Evolutionary conservation across 2,329 filamentous ascomycete genomes (phyloP), one percentile per base, ranked within the genome.

Genomic region (Aspergillus oerlinghausenensis): DNA sequence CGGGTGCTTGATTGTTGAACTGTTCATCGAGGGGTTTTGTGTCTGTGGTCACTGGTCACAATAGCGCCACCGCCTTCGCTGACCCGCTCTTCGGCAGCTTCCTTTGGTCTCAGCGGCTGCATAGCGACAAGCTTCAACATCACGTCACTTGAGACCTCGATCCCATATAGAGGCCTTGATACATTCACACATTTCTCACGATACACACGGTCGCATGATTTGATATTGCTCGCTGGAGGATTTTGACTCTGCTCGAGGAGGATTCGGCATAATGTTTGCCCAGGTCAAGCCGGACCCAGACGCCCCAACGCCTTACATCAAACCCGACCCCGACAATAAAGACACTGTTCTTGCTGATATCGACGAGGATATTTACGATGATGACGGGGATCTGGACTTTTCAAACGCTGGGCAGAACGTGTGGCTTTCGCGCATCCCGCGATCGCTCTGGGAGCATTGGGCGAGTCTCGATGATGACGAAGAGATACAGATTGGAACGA

Each of bases 361-460:
- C 5, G 73, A 75, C 1, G 87, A 90, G 49, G 88, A 90, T 62
- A 78, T 89, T 56, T 89, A 89, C 67, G 85, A 88, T 69, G 85
- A 88, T 65, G 81, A 83, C 2, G 84, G 84, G 47, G 85, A 88
- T 60, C 70, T 88, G 19, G 84, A 87, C 55, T 87, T 88, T 67
- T 64, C 75, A 7, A 70, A 72, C 49, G 73, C 78, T 25, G 68
- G 67, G 21, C 77, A 82, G 63, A 73, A 70, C 52, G 70, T 84
- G 29, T 95, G 90, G 79, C 80, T 96, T 51, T 87, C 89, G 52
- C 88, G 90, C 62, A 80, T 96, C 47, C 91, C 92, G 21, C 85
- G 86, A 61, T 88, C 89, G 70, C 80, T 96, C 56, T 94, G 90
- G 86, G 84, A 93, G 64, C 83, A 87, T 48, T 95, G 92, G 89